Evolutionary conservation across 1,284 basidiomycete species (phyloP).

Genomic region (Pterulicium gracile): DNA sequence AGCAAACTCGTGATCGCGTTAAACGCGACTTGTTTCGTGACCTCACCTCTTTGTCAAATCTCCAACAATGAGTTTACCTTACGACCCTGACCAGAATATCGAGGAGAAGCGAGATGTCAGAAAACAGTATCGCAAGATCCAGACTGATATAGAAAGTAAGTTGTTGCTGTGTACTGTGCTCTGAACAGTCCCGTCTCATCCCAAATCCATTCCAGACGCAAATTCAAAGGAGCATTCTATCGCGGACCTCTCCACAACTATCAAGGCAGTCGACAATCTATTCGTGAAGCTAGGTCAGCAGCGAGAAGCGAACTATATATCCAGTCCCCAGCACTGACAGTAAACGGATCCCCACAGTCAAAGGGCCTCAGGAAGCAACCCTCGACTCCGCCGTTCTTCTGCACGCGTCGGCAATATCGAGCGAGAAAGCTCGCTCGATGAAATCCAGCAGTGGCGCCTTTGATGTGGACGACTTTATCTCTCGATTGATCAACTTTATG

Average conservation of each 20-base stretch:
- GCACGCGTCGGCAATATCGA: constrained; percentile 56
- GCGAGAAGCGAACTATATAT: too few relatives aligned
- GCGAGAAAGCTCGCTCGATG: constrained; percentile 77
- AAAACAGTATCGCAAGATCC: constrained; percentile 57
- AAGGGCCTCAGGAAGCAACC: constrained; percentile 70
- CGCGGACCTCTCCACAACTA: background rate
- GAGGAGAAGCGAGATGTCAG: constrained; percentile 64
- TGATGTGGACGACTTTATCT: constrained; percentile 76
- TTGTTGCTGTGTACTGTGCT: constrained; percentile 3
- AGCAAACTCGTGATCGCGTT: background rate
- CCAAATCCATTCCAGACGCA: too few relatives aligned
- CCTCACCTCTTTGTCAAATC: background rate
- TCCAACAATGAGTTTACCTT: constrained; percentile 21
- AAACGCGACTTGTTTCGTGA: background rate
- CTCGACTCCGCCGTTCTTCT: constrained; percentile 69
- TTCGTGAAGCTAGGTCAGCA: background rate
- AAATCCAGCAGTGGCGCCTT: constrained; percentile 75
- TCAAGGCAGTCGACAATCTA: background rate
- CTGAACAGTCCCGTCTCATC: background rate
- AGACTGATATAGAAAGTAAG: constrained; percentile 51
- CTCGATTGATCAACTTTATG: constrained; percentile 62
- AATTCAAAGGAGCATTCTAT: background rate
- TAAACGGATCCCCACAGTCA: constrained; percentile 48
- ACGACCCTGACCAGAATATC: constrained; percentile 73
- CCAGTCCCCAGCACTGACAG: too few relatives aligned